Percentiles rank a stretch among this genome's conserved stretches.
phyloP scores from a whole-genome alignment of 2,329 filamentous ascomycete species.

The Gnomoniopsis smithogilvyi region DNA sequence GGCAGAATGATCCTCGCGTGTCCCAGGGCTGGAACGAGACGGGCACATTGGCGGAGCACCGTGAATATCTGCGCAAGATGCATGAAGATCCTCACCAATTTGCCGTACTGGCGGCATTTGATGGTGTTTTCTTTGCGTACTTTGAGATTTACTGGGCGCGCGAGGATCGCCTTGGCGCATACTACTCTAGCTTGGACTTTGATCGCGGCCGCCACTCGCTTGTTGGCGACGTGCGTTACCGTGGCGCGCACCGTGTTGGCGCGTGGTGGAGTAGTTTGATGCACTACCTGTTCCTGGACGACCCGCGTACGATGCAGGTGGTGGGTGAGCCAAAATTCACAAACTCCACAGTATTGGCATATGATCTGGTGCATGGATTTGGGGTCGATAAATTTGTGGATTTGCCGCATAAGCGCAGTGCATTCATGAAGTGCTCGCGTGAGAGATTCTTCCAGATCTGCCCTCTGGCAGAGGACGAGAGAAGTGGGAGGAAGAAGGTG shows the following conservation, averaged over 20 bases:
- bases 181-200: conserved; percentile 53
- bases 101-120: conserved; percentile 67
- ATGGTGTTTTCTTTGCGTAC: conserved; percentile 70
- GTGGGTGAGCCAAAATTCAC: conserved; percentile 72
- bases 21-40: conserved; percentile 78
- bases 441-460: conserved; percentile 69
- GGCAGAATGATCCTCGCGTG: conserved; percentile 83
- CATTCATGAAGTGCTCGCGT: conserved; percentile 61
- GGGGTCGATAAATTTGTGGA: conserved; percentile 71
- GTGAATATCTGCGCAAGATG: conserved; percentile 65
- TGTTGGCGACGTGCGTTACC: conserved; percentile 57
- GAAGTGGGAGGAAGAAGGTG: conserved; percentile 44
- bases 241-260: conserved; percentile 57
- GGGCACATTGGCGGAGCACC: conserved; percentile 71
- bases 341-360: conserved; percentile 67
- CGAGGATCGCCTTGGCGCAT: conserved; percentile 55
- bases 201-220: conserved; percentile 58
- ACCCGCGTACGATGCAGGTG: conserved; percentile 53
- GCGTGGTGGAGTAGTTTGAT: conserved; percentile 62
- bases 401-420: conserved; percentile 68
- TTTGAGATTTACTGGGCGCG: conserved; percentile 78
- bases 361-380: conserved; percentile 73
- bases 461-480: conserved; percentile 44
- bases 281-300: conserved; percentile 62
- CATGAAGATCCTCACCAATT: conserved; percentile 71